phyloP scores from a whole-genome alignment of 495 filamentous ascomycete species.

The Neurospora sp. region DNA sequence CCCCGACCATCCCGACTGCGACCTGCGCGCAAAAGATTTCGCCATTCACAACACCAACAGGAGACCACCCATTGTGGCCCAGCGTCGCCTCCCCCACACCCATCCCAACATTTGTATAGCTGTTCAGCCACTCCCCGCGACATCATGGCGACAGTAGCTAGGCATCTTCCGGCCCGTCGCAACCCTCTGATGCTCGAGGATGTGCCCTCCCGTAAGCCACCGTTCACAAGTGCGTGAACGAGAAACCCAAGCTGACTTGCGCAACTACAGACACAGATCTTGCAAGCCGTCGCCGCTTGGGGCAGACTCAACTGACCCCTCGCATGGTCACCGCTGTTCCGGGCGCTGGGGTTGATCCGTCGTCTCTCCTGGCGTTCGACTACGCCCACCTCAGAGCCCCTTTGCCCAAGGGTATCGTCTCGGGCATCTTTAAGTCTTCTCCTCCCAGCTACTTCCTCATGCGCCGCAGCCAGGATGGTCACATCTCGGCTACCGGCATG shows the following conservation, averaged over 20 bases:
- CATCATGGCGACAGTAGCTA: slow-evolving; percentile 44
- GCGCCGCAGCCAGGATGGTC: slow-evolving; percentile 92
- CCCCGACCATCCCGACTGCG: slow-evolving; percentile 1
- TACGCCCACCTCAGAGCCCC: slow-evolving; percentile 92
- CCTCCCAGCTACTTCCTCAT: slow-evolving; percentile 95
- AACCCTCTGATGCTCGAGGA: slow-evolving; percentile 75
- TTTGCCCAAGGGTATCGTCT: slow-evolving; percentile 76
- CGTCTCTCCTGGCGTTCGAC: slow-evolving; percentile 73
- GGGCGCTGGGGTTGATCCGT: slow-evolving; percentile 58
- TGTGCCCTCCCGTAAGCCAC: slow-evolving; percentile 48
- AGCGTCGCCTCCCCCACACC: not conserved
- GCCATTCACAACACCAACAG: slow-evolving; percentile 3
- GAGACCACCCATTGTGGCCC: not conserved
- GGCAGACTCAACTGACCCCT: slow-evolving; percentile 82
- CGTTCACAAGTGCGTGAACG: slow-evolving; percentile 2
- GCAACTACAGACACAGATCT: slow-evolving; percentile 62
- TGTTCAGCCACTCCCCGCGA: not conserved
- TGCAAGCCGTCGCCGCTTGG: slow-evolving; percentile 73
- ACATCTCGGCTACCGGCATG: slow-evolving; percentile 94
- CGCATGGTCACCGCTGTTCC: slow-evolving; percentile 51
- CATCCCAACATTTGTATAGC: not conserved
- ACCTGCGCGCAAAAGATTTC: slow-evolving; percentile 25
- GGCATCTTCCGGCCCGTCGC: slow-evolving; percentile 55
- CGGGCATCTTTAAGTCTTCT: slow-evolving; percentile 79
- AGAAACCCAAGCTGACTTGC: not conserved